Evolutionary conservation across 2,329 filamentous ascomycete genomes (phyloP), one percentile per base, ranked within the genome.

Genomic region (Clonostachys chloroleuca): DNA sequence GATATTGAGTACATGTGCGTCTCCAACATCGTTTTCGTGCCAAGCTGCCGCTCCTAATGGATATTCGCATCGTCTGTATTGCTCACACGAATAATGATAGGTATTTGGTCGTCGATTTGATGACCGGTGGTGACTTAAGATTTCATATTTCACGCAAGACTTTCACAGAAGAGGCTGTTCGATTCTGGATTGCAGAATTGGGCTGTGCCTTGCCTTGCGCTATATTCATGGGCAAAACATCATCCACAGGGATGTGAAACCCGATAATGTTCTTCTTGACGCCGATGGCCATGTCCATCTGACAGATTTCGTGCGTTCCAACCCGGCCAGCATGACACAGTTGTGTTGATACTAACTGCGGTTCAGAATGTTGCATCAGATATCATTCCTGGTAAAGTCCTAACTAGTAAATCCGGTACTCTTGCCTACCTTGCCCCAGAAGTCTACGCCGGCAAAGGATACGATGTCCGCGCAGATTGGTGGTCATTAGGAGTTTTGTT

Each of bases 401-500:
- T 97, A 45, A 95, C 90, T 4, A 97, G 94, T 77, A 97, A 96
- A 68, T 99, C 94, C 1, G 94, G 94, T 34, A 99, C 94, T 1
- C 73, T 99, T 49, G 94, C 94, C 46, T 99, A 99, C 62, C 81
- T 99, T 8, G 92, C 92, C 2, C 94, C 94, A 5, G 94, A 99
- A 65, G 94, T 97, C 3, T 99, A 97, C 60, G 80, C 85, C 54
- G 92, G 92, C 43, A 86, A 84, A 51, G 94, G 94, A 37, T 99
- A 99, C 62, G 85, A 88, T 50, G 83, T 84, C 42, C 89, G 94
- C 57, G 92, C 94, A 40, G 94, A 99, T 65, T 99, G 94, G 94
- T 99, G 94, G 94, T 97, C 94, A 6, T 70, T 99, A 18, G 94
- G 94, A 43, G 94, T 99, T 42, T 80, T 95, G n/a, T 97, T 97